phyloP scores from a whole-genome alignment of 345 rosid genomes.

The Melaleuca alternifolia region DNA sequence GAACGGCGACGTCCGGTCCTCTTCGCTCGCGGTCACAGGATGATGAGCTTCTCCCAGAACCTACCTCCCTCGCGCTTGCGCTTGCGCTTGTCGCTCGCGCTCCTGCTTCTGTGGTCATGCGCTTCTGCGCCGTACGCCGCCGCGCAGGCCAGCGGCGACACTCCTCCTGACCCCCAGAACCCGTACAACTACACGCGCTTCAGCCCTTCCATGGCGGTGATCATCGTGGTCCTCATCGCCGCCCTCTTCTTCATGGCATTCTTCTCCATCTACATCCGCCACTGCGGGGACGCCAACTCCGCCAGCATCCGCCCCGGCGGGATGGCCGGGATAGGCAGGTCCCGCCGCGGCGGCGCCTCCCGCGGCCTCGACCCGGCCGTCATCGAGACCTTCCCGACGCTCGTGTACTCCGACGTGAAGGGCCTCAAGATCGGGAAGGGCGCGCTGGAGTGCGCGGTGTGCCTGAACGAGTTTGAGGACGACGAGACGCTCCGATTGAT shows the following conservation, averaged over 20 bases:
- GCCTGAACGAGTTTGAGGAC: constrained; percentile 80
- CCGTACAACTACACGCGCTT: constrained; percentile 21
- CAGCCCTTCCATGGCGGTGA: constrained; percentile 76
- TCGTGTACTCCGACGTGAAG: constrained; percentile 76
- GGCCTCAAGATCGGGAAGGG: constrained; percentile 73
- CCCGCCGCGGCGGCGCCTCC: constrained; percentile 33
- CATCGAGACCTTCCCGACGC: constrained; percentile 65
- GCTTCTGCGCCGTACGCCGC: neutral
- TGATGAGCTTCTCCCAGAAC: constrained; percentile 1
- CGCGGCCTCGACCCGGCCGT: constrained; percentile 55
- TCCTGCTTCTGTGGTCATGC: neutral
- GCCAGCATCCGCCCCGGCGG: constrained; percentile 2
- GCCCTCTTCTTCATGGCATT: constrained; percentile 83
- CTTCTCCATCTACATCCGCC: constrained; percentile 88
- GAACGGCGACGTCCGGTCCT: neutral
- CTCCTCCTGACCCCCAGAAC: neutral
- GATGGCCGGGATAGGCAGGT: constrained; percentile 5
- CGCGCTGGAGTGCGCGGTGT: constrained; percentile 90
- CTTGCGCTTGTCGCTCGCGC: neutral
- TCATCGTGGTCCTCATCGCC: constrained; percentile 55
- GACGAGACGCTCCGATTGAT: constrained; percentile 89
- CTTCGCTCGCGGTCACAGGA: neutral
- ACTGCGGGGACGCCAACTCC: constrained; percentile 23
- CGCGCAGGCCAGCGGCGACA: constrained; percentile 4
- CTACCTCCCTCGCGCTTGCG: neutral